A percentile compares a stretch with the other conserved stretches of the same genome.
Evolutionary conservation across 1,284 basidiomycete species (phyloP).

Genomic region (Ceratobasidium sp.): DNA sequence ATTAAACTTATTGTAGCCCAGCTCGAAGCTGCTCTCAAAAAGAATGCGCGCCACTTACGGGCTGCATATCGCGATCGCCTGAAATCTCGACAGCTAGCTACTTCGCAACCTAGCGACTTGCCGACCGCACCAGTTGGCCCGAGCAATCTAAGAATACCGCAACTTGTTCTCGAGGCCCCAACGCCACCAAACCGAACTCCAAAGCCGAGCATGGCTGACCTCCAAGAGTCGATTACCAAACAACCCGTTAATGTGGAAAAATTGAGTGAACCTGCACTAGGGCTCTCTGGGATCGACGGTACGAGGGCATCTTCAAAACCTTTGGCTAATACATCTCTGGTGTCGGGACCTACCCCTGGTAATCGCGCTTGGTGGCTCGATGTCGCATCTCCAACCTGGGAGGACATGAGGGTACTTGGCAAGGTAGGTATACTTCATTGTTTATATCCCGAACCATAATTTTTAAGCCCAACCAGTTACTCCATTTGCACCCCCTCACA

Average conservation of each 20-base stretch:
- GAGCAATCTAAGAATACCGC: constrained; percentile 10
- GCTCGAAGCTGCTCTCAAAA: constrained; percentile 55
- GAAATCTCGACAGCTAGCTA: background rate
- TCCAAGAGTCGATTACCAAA: constrained; percentile 29
- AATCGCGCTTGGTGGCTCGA: constrained; percentile 88
- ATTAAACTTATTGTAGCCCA: constrained; percentile 62
- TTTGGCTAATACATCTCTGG: background rate
- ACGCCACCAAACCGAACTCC: constrained; percentile 20
- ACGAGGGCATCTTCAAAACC: constrained; percentile 40
- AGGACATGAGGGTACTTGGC: constrained; percentile 85
- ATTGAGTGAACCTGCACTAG: background rate
- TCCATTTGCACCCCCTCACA: constrained; percentile 91
- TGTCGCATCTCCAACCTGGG: constrained; percentile 86
- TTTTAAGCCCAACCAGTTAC: constrained; percentile 57
- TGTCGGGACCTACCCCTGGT: background rate
- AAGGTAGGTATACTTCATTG: constrained; percentile 62
- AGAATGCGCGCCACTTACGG: constrained; percentile 44
- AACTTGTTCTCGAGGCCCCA: constrained; percentile 27
- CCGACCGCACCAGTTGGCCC: constrained; percentile 8
- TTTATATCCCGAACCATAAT: constrained; percentile 9
- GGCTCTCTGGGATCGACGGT: constrained; percentile 14
- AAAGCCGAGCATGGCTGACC: constrained; percentile 15
- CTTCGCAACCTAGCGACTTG: background rate
- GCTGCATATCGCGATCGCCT: constrained; percentile 22
- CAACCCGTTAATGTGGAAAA: background rate